phyloP scores from a whole-genome alignment of 169 alveolate genomes.

The Perkinsus chesapeaki region DNA sequence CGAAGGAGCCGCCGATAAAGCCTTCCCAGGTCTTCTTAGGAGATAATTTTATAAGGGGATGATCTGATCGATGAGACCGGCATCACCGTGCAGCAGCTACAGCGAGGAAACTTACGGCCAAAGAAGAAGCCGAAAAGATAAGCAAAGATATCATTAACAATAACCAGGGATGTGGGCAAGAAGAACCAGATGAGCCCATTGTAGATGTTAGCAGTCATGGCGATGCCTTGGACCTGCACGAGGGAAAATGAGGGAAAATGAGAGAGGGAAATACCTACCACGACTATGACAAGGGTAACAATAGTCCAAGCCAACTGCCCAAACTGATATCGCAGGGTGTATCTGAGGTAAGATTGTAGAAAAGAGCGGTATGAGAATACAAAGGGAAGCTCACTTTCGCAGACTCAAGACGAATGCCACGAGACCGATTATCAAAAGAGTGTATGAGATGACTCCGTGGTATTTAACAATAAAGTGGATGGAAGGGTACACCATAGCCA shows the following conservation, averaged over 20 bases:
- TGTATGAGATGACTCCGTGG: conserved; percentile 74
- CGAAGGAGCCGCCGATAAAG: conserved; percentile 78
- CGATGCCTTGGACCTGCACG: conserved; percentile 37
- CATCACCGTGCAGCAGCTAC: neutral
- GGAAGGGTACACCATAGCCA: conserved; percentile 19
- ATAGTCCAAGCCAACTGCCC: conserved; percentile 76
- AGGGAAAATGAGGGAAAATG: neutral
- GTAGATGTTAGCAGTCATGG: conserved; percentile 80
- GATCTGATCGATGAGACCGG: neutral
- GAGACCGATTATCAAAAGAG: conserved; percentile 73
- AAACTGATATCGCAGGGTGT: conserved; percentile 82
- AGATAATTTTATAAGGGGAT: conserved; percentile 78
- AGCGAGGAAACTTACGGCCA: conserved; percentile 73
- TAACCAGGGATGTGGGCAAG: conserved; percentile 84
- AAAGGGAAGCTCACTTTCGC: conserved; percentile 49
- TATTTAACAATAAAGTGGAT: conserved; percentile 54
- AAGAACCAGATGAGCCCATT: conserved; percentile 92
- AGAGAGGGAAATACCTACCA: conserved; percentile 16
- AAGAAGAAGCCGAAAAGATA: conserved; percentile 87
- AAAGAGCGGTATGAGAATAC: neutral
- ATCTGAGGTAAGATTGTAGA: no score
- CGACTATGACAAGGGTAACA: conserved; percentile 59
- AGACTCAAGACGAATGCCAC: conserved; percentile 80
- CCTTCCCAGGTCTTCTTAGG: conserved; percentile 99
- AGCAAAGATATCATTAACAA: conserved; percentile 88